These are phyloP conservation scores for Chalciporus chontae DNA, from an alignment of 768 basidiomycete genomes.

Conservation along the genomic window DNA sequence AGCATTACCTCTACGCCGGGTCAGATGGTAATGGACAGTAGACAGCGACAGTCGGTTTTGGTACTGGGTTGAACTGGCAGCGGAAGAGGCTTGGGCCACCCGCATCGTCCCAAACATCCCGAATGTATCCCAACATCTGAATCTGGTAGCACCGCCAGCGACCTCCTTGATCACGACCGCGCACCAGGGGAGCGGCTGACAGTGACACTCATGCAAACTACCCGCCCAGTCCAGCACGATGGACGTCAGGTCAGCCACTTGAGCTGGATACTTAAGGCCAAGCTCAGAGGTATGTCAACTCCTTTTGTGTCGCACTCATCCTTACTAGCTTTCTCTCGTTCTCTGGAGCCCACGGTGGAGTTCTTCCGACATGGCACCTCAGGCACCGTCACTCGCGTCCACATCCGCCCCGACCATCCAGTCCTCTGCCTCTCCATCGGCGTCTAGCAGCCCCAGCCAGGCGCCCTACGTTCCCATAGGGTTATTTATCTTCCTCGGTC, in stretches of 20 bases:
- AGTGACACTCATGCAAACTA: background rate
- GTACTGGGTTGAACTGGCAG: too few relatives aligned
- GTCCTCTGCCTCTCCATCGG: slow-evolving; percentile 5
- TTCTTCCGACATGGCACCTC: slow-evolving; percentile 22
- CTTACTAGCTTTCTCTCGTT: slow-evolving; percentile 10
- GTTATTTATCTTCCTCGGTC: slow-evolving; percentile 21
- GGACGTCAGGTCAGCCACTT: slow-evolving; percentile 21
- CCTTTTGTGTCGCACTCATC: slow-evolving; percentile 11
- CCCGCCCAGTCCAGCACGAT: background rate
- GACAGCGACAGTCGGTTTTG: too few relatives aligned
- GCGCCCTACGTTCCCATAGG: slow-evolving; percentile 16
- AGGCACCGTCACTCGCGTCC: slow-evolving; percentile 4
- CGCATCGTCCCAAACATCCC: too few relatives aligned
- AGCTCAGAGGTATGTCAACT: slow-evolving; percentile 1
- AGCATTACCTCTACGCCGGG: too few relatives aligned
- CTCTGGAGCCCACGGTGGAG: background rate
- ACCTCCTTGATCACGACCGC: background rate
- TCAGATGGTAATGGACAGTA: too few relatives aligned
- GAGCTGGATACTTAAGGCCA: slow-evolving; percentile 5
- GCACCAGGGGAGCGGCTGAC: background rate
- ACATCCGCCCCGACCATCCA: background rate
- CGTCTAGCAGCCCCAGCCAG: background rate
- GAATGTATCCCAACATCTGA: too few relatives aligned
- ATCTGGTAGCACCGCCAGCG: too few relatives aligned
- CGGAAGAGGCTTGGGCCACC: too few relatives aligned